Evolutionary conservation across 2,329 filamentous ascomycete species (phyloP).

Genomic region (Xylaria sp.): DNA sequence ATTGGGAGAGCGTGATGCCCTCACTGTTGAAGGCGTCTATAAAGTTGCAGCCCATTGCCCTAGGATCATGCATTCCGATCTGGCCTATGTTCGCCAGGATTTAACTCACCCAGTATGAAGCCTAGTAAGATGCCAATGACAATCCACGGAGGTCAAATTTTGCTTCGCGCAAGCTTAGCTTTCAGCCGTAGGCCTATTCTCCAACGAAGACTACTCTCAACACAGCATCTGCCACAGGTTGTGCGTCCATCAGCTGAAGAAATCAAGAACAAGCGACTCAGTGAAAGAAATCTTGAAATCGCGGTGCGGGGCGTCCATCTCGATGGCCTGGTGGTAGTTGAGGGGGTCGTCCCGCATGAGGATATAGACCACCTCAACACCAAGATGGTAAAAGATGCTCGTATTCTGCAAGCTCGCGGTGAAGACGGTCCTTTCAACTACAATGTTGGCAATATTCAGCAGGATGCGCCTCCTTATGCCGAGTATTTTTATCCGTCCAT

Average conservation of each 20-base stretch:
- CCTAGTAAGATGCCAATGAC: constrained; percentile 22
- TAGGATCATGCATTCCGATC: not conserved
- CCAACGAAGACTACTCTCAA: constrained; percentile 27
- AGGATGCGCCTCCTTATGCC: constrained; percentile 64
- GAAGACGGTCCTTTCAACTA: constrained; percentile 70
- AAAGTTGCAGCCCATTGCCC: constrained; percentile 25
- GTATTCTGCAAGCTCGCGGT: constrained; percentile 59
- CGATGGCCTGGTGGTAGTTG: constrained; percentile 67
- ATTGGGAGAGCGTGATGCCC: constrained; percentile 25
- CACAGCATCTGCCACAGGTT: constrained; percentile 34
- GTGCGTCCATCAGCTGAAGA: constrained; percentile 49
- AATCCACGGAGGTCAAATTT: constrained; percentile 12
- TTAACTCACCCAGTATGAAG: not conserved
- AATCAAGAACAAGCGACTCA: constrained; percentile 51
- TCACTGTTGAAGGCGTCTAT: constrained; percentile 13
- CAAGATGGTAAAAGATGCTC: constrained; percentile 69
- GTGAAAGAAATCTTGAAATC: constrained; percentile 63
- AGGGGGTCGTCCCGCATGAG: constrained; percentile 61
- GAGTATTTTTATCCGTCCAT: constrained; percentile 61
- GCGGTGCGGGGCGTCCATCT: constrained; percentile 61
- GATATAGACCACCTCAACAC: constrained; percentile 65
- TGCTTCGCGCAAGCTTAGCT: constrained; percentile 20
- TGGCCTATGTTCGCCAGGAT: not conserved
- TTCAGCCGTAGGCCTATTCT: constrained; percentile 5
- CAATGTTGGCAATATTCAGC: constrained; percentile 70